phyloP scores from a whole-genome alignment of 768 basidiomycete genomes.

The Exsudoporus frostii region DNA sequence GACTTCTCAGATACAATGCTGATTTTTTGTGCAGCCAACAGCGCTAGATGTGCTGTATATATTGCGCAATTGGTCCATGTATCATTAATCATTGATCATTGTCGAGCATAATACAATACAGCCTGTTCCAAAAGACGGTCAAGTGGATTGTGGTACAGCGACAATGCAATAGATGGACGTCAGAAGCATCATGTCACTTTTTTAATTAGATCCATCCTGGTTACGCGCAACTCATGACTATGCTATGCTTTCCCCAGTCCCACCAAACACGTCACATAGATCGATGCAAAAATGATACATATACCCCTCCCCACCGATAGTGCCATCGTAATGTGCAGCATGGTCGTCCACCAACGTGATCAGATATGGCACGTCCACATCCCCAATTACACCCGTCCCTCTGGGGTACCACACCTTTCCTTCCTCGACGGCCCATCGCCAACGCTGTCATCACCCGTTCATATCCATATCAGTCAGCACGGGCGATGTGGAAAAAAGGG shows the following conservation, averaged over 20 bases:
- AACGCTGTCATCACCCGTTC: conserved; percentile 44
- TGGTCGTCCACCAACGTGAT: conserved; percentile 40
- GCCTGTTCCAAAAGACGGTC: no score
- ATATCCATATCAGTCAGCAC: background rate
- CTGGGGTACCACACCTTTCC: conserved; percentile 47
- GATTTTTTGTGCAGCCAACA: no score
- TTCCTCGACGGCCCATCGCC: conserved; percentile 68
- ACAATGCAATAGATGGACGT: no score
- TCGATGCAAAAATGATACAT: conserved; percentile 26
- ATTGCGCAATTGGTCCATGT: no score
- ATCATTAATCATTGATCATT: no score
- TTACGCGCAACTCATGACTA: no score
- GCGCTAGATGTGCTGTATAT: no score
- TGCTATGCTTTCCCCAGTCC: background rate
- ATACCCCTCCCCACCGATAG: conserved; percentile 26
- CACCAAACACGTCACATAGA: conserved; percentile 7
- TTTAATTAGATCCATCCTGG: no score
- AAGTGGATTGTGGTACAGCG: no score
- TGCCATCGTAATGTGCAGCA: conserved; percentile 22
- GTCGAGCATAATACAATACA: no score
- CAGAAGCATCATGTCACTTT: no score
- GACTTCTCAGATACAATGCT: no score
- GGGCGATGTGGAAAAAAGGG: conserved; percentile 2
- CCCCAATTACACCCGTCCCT: conserved; percentile 38
- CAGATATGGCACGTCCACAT: conserved; percentile 38